phyloP scores from a whole-genome alignment of 129 eudicot genomes.

The Artemisia tridentata region DNA sequence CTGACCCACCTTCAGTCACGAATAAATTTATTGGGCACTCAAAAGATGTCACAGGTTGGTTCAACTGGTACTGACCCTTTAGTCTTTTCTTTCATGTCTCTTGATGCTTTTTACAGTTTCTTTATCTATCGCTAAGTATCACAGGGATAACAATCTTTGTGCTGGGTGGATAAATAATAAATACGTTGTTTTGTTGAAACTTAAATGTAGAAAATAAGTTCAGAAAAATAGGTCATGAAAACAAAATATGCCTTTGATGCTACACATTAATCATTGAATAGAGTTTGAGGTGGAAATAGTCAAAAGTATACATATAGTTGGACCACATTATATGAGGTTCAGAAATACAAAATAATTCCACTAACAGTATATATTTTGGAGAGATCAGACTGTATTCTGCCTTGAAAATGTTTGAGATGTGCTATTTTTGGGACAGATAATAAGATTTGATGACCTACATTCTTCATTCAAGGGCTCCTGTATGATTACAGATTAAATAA shows the following conservation, averaged over 20 bases:
- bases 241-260: not conserved
- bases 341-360: not conserved
- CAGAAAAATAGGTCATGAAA: not conserved
- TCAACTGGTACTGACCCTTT: constrained; percentile 67
- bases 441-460: constrained; percentile 6
- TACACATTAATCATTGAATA: not conserved
- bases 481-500: not conserved
- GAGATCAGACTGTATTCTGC: too few species aligned
- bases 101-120: constrained; percentile 7
- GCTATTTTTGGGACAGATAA: constrained; percentile 8
- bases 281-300: constrained; percentile 4
- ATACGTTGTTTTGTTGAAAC: not conserved
- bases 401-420: not conserved
- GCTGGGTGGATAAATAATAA: too few species aligned
- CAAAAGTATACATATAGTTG: constrained; percentile 7
- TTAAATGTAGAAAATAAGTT: not conserved
- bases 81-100: constrained; percentile 38
- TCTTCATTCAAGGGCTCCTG: constrained; percentile 9
- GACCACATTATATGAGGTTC: too few species aligned
- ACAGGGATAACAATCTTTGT: too few species aligned
- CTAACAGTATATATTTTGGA: not conserved
- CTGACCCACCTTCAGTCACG: constrained; percentile 66
- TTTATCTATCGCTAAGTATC: constrained; percentile 2
- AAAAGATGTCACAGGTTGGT: constrained; percentile 98
- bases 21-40: constrained; percentile 89